A percentile compares a stretch with the other conserved stretches of the same genome.
Evolutionary conservation across 495 filamentous ascomycete genomes (phyloP).

Genomic region (Aspergillus incahuasiensis): DNA sequence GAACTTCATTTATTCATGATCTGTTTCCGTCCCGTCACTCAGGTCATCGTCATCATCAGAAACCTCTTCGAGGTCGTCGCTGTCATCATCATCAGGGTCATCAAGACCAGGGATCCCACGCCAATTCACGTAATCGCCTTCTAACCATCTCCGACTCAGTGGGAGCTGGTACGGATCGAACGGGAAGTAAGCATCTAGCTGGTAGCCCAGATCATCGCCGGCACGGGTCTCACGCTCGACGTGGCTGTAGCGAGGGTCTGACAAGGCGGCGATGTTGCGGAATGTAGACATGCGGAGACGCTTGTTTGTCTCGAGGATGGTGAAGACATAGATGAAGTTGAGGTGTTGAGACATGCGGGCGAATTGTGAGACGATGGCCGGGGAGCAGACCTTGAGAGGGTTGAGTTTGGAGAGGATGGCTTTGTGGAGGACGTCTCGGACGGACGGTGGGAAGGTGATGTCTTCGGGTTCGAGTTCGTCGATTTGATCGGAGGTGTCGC

Average conservation of each 20-base stretch:
- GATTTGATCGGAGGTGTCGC: constrained; percentile 46
- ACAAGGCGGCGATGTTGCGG: constrained; percentile 32
- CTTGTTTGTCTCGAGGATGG: constrained; percentile 88
- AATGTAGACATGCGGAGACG: constrained; percentile 66
- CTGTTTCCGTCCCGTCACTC: constrained; percentile 34
- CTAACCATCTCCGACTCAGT: constrained; percentile 77
- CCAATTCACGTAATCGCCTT: constrained; percentile 83
- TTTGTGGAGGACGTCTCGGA: constrained; percentile 65
- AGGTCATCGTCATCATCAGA: constrained; percentile 29
- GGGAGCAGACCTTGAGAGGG: constrained; percentile 93
- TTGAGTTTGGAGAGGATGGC: constrained; percentile 86
- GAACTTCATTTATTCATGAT: constrained; percentile 27
- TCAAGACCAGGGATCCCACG: constrained; percentile 67
- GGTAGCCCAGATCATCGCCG: constrained; percentile 60
- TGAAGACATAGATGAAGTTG: constrained; percentile 79
- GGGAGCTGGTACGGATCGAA: constrained; percentile 95
- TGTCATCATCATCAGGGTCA: constrained; percentile 52
- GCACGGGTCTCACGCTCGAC: constrained; percentile 60
- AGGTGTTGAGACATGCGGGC: constrained; percentile 80
- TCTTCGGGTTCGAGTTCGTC: constrained; percentile 57
- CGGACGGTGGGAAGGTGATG: constrained; percentile 64
- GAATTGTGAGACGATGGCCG: constrained; percentile 83
- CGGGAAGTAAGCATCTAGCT: constrained; percentile 91
- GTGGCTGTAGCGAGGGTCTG: constrained; percentile 35
- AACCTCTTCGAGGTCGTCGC: constrained; percentile 29